Percentiles rank a stretch among this genome's conserved stretches.
These are phyloP conservation scores for Russula virescens DNA, from an alignment of 768 basidiomycete genomes.

Conservation along the genomic window DNA sequence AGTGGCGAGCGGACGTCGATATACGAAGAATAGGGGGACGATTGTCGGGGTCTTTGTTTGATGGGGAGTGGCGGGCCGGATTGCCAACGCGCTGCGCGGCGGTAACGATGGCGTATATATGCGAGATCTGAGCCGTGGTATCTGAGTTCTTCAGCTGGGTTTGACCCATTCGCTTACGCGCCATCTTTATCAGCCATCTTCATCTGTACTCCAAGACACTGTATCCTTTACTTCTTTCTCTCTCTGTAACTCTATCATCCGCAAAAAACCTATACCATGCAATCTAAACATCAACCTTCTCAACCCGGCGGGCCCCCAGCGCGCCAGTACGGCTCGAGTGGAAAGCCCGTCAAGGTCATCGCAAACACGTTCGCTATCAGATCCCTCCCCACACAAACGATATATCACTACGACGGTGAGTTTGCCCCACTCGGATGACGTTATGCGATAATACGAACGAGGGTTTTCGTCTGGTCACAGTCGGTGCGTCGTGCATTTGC, in stretches of 20 bases:
- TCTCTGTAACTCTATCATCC: not conserved
- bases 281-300: not conserved
- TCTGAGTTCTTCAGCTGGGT: not conserved
- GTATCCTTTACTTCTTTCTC: not conserved
- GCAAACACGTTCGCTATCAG: slow-evolving; percentile 18
- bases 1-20: too few relatives aligned
- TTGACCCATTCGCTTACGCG: not conserved
- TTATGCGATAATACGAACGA: not conserved
- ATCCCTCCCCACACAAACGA: slow-evolving; percentile 12
- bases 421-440: not conserved
- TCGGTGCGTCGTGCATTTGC: slow-evolving; percentile 7
- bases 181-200: too few relatives aligned
- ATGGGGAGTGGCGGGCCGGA: too few relatives aligned
- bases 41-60: slow-evolving; percentile 2
- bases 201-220: not conserved
- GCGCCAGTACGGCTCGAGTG: slow-evolving; percentile 14
- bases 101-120: too few relatives aligned
- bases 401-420: slow-evolving; percentile 20
- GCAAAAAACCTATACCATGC: slow-evolving; percentile 12
- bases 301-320: not conserved
- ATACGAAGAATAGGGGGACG: too few relatives aligned
- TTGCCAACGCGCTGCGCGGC: too few relatives aligned
- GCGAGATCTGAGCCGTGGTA: not conserved
- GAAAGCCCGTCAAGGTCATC: slow-evolving; percentile 12
- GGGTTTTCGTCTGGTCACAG: not conserved